These are phyloP conservation scores for Castanea mollissima DNA, from an alignment of 306 rosid genomes.

Conservation along the genomic window DNA sequence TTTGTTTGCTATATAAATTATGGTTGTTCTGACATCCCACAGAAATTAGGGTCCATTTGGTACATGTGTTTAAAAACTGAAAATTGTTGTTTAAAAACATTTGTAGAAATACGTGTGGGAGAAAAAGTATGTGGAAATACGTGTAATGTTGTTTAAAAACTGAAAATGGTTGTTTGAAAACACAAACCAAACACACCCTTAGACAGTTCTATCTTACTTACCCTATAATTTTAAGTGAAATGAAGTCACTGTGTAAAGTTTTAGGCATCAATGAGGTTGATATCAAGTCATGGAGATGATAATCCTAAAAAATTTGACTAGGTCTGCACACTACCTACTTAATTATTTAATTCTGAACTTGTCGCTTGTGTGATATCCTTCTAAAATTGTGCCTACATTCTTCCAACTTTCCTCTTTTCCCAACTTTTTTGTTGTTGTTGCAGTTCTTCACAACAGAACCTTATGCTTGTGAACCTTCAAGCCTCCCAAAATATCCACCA, in stretches of 20 bases:
- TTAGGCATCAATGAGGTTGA: slow-evolving; percentile 5
- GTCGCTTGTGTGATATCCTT: slow-evolving; percentile 1
- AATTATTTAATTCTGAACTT: not conserved
- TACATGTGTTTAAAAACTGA: too few relatives aligned
- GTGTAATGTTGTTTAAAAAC: too few relatives aligned
- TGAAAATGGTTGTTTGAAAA: too few relatives aligned
- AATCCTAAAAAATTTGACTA: not conserved
- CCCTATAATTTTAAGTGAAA: slow-evolving; percentile 14
- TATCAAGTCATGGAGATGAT: not conserved
- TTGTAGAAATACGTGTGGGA: too few relatives aligned
- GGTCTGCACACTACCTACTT: not conserved
- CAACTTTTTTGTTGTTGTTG: slow-evolving; percentile 68
- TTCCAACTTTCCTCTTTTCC: slow-evolving; percentile 29
- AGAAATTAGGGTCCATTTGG: not conserved
- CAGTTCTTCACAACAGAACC: slow-evolving; percentile 89
- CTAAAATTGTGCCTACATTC: slow-evolving; percentile 3
- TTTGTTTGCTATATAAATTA: slow-evolving; percentile 10
- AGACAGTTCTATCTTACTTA: slow-evolving; percentile 1
- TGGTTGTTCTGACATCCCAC: not conserved
- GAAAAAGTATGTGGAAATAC: too few relatives aligned
- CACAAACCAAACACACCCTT: too few relatives aligned
- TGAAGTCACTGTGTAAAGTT: slow-evolving; percentile 1
- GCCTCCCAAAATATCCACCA: slow-evolving; percentile 92
- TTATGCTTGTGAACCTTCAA: slow-evolving; percentile 87
- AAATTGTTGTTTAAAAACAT: too few relatives aligned